Evolutionary conservation across 805 yeast genomes (phyloP), one percentile per base, ranked within the genome.

Genomic region (Citeromyces nyonsensis): DNA sequence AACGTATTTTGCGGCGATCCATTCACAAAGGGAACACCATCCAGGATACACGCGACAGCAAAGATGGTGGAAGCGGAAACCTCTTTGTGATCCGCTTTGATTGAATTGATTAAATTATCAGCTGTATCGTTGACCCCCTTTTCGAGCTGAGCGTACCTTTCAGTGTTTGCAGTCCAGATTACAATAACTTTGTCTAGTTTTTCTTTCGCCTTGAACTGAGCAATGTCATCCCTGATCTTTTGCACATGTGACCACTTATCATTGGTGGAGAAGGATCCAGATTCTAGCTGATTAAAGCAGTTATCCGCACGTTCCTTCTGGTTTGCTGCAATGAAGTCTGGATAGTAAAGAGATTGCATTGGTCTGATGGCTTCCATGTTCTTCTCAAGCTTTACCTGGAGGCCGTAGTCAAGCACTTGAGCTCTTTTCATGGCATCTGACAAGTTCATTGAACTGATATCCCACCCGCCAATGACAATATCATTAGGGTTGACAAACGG

Each of bases 1-100:
- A 88, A 86, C 33, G 96, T 88, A 65, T 86, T 86, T 61, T 86
- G 97, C 33, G 97, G 97, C 27, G 95, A 84, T 30, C 96, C 97
- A 49, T 86, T 86, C 56, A 86, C 83, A 62, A 84, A 86, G 34
- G 96, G 93, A 37, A 76, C 73, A 28, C 72, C 68, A 56, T 88
- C 96, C 48, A 86, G 66, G 44, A 88, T 88, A 33, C 83, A 73
- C 11, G 97, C 97, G 43, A 83, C 82, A 7, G 96, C 96, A 49
- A 88, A 86, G 33, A 86, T 54, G n/a, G 95, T 84, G 10, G 95
- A 83, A 38, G 96, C 95, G 29, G 94, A 69, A 40, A 86, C 70
- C 59, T 86, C 96, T 26, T 57, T 65, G 51, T 86, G 94, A 45
- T 81, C 83, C 25, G 52, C 52, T 58, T 83, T 84, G 54, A 86